Evolutionary conservation across 2,329 filamentous ascomycete genomes (phyloP).

Genomic region (Trichoderma cornu-damae): DNA sequence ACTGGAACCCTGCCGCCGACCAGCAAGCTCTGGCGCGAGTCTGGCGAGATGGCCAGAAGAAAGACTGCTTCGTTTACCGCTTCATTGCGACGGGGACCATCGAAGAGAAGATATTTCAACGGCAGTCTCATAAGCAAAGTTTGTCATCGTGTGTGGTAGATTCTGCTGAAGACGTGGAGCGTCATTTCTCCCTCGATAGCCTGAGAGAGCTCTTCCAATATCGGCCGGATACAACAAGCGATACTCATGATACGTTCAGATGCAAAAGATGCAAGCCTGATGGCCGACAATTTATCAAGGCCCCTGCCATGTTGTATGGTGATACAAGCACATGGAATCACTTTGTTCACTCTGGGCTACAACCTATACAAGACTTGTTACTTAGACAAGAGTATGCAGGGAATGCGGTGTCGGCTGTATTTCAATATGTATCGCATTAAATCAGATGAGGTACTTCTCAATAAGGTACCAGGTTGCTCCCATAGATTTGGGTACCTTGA

Average conservation of each 20-base stretch:
- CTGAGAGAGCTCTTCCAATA: constrained; percentile 94
- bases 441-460: neutral
- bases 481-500: too few relatives aligned
- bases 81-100: constrained; percentile 98
- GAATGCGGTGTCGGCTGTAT: constrained; percentile 83
- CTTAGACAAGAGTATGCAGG: constrained; percentile 79
- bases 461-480: too few relatives aligned
- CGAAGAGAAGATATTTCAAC: constrained; percentile 98
- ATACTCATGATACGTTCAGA: constrained; percentile 98
- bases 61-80: constrained; percentile 99
- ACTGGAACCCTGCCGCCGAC: constrained; percentile 97
- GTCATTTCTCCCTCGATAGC: constrained; percentile 89
- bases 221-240: constrained; percentile 73
- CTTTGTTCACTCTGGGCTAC: constrained; percentile 75
- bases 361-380: constrained; percentile 83
- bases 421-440: constrained; percentile 94
- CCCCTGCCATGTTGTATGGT: constrained; percentile 91
- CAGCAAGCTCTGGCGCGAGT: constrained; percentile 96
- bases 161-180: constrained; percentile 91
- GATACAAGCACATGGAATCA: constrained; percentile 99
- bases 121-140: constrained; percentile 96
- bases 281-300: constrained; percentile 81
- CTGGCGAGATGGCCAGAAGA: constrained; percentile 98
- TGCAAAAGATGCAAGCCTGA: constrained; percentile 91
- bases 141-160: constrained; percentile 95